A percentile compares a stretch with the other conserved stretches of the same genome.
Evolutionary conservation across 2,329 filamentous ascomycete species (phyloP).

Genomic region (Fusarium liriodendri): DNA sequence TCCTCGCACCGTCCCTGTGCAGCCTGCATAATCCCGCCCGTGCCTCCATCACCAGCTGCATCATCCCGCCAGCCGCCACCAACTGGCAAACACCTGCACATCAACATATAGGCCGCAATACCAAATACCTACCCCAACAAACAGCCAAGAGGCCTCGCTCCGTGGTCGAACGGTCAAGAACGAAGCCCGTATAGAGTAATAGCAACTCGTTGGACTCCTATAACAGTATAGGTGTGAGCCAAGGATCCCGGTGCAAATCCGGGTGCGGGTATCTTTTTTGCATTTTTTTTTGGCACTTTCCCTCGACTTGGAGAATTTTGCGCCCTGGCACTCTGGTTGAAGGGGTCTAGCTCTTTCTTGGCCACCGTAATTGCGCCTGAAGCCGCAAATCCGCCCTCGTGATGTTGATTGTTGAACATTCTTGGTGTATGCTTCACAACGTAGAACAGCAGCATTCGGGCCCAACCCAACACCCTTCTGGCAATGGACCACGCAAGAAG

Average conservation of each 20-base stretch:
- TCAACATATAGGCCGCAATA: constrained; percentile 27
- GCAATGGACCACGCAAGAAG: neutral
- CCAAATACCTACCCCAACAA: constrained; percentile 23
- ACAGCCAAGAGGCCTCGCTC: neutral
- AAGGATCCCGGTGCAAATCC: constrained; percentile 53
- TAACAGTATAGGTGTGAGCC: constrained; percentile 45
- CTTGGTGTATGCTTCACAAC: neutral
- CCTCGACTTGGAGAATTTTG: neutral
- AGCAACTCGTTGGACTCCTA: constrained; percentile 53
- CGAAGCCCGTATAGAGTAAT: constrained; percentile 50
- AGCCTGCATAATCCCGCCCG: constrained; percentile 20
- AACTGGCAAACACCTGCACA: constrained; percentile 25
- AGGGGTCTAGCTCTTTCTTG: neutral
- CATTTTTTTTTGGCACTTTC: constrained; percentile 23
- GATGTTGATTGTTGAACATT: neutral
- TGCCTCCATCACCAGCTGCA: constrained; percentile 20
- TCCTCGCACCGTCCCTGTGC: neutral
- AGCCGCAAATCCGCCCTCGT: neutral
- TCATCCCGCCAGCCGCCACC: constrained; percentile 18
- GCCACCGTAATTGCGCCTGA: neutral
- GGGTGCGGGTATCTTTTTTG: constrained; percentile 44
- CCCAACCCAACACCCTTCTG: neutral
- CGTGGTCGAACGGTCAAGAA: constrained; percentile 40
- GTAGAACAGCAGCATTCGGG: neutral
- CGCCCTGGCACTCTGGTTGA: no score